Percentiles rank a stretch among this genome's conserved stretches.
Evolutionary conservation across 352 stramenopile species (phyloP).

Genomic region (Phytopythium helicoides): DNA sequence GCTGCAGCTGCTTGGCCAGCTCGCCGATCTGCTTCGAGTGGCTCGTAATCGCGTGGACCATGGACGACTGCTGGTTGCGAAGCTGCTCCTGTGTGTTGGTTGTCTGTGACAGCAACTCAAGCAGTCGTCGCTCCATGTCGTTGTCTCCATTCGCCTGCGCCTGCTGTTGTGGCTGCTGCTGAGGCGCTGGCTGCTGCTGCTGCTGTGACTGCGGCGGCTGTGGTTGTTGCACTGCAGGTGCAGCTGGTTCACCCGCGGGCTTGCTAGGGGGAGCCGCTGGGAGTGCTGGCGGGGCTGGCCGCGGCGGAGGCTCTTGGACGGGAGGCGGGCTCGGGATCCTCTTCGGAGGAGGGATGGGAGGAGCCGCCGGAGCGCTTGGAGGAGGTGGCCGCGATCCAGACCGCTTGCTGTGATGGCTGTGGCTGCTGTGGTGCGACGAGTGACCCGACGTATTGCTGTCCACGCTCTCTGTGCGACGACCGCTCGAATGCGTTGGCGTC

Average conservation of each 20-base stretch:
- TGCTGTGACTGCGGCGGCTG: constrained; percentile 13
- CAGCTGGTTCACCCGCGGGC: not conserved
- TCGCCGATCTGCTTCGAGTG: constrained; percentile 58
- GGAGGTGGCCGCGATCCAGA: constrained; percentile 17
- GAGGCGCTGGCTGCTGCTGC: constrained; percentile 12
- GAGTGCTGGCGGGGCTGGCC: not conserved
- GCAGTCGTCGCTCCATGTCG: constrained; percentile 23
- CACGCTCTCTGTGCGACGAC: constrained; percentile 5
- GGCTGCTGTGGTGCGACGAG: constrained; percentile 25
- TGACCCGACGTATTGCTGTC: constrained; percentile 5
- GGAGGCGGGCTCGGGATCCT: constrained; percentile 23
- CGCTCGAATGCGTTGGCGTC: constrained; percentile 10
- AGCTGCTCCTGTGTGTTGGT: constrained; percentile 56
- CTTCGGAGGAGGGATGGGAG: constrained; percentile 36
- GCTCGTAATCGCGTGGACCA: constrained; percentile 46
- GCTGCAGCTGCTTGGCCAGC: constrained; percentile 50
- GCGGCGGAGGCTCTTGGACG: constrained; percentile 1
- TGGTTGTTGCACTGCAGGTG: constrained; percentile 2
- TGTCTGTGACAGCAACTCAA: constrained; percentile 53
- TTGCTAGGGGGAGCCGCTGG: not conserved
- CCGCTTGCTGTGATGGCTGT: constrained; percentile 16
- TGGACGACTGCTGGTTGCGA: constrained; percentile 51
- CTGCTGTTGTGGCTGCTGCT: constrained; percentile 11
- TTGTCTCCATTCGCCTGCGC: constrained; percentile 18
- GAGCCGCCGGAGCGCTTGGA: constrained; percentile 22